Percentiles rank a stretch among this genome's conserved stretches.
phyloP scores from a whole-genome alignment of 139 green algal genomes.

The Parachlorella kessleri region DNA sequence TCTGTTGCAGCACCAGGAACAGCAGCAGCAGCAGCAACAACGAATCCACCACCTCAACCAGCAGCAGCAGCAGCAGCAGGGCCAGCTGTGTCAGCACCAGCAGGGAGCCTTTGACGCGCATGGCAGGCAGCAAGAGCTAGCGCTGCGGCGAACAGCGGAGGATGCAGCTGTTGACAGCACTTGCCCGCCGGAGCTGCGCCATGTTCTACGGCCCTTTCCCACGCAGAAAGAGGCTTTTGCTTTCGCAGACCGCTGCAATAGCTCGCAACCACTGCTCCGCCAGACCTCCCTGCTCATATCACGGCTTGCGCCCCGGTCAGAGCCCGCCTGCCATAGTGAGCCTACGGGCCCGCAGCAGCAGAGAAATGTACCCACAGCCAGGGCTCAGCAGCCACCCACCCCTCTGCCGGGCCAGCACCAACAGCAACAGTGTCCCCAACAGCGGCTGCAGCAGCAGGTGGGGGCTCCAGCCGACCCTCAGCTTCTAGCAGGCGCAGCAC shows the following conservation, averaged over 20 bases:
- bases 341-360: too few relatives aligned
- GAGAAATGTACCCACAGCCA: too few relatives aligned
- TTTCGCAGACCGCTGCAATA: background rate
- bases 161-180: background rate
- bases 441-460: too few relatives aligned
- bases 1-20: background rate
- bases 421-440: too few relatives aligned
- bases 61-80: conserved; percentile 4
- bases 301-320: too few relatives aligned
- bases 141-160: background rate
- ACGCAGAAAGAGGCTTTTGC: background rate
- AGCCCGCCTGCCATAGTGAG: too few relatives aligned
- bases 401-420: too few relatives aligned
- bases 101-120: too few relatives aligned
- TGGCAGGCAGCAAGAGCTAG: background rate
- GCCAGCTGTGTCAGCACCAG: background rate
- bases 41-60: background rate
- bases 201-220: background rate
- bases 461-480: too few relatives aligned
- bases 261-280: background rate
- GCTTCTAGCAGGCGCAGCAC: too few relatives aligned
- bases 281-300: too few relatives aligned
- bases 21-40: background rate
- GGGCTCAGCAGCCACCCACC: too few relatives aligned
- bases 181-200: background rate